A percentile compares a stretch with the other conserved stretches of the same genome.
Conservation (phyloP, 192 early-diverging fungal species). For the Paraglomus occultum region DNA sequence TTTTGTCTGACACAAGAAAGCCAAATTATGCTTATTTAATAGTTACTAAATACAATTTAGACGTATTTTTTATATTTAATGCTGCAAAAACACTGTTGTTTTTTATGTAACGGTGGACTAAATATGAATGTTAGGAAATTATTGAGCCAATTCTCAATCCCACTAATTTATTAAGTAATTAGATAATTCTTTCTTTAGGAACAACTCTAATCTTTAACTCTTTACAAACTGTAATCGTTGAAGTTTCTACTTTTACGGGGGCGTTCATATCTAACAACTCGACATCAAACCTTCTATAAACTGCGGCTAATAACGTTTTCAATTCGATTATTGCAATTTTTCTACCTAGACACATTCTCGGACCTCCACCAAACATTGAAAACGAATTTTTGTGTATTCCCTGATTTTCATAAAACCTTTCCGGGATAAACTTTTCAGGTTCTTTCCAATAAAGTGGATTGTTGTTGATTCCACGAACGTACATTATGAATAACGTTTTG, state of each 20-base stretch:
- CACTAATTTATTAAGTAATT: not conserved
- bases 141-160: too few relatives aligned
- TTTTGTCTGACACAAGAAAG: too few relatives aligned
- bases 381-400: not conserved
- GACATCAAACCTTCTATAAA: constrained; percentile 1
- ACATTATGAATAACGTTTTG: not conserved
- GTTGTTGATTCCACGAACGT: not conserved
- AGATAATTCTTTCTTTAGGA: not conserved
- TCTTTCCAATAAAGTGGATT: constrained; percentile 4
- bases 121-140: too few relatives aligned
- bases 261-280: constrained; percentile 10
- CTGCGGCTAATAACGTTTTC: not conserved
- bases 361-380: constrained; percentile 14
- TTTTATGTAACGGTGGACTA: too few relatives aligned
- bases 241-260: constrained; percentile 9
- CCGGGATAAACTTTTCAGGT: constrained; percentile 5
- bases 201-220: not conserved
- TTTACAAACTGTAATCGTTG: not conserved
- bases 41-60: too few relatives aligned
- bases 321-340: not conserved
- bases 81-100: too few relatives aligned
- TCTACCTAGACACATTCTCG: not conserved
- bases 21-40: too few relatives aligned
- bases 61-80: too few relatives aligned
- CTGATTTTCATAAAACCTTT: not conserved